Percentiles rank a stretch among this genome's conserved stretches.
These are phyloP conservation scores for Colletotrichum orchidophilum DNA, from an alignment of 2,329 filamentous ascomycete genomes.

Conservation along the genomic window DNA sequence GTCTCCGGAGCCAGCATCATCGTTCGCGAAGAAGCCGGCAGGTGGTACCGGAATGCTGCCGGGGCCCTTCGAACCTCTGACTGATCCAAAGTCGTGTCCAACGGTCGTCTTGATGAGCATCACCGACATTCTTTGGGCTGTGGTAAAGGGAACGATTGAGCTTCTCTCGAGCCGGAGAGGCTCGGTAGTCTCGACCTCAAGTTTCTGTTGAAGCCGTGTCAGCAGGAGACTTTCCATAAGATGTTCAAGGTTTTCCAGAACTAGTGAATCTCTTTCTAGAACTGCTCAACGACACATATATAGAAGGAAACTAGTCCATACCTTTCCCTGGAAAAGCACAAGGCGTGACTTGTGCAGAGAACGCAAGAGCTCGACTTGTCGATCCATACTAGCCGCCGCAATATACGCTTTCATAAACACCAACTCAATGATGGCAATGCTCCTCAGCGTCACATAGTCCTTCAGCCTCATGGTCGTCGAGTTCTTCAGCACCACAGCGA, in stretches of 20 bases:
- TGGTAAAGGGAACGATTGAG: not conserved
- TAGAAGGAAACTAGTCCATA: not conserved
- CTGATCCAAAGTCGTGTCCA: not conserved
- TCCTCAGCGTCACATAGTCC: not conserved
- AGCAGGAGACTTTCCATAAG: too few species aligned
- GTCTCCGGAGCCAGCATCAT: not conserved
- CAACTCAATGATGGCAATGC: not conserved
- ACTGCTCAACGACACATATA: too few species aligned
- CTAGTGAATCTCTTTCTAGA: too few species aligned
- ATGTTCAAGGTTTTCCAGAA: too few species aligned
- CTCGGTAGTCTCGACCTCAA: not conserved
- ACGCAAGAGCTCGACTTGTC: not conserved
- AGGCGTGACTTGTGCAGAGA: not conserved
- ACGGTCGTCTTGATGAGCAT: not conserved
- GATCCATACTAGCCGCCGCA: not conserved
- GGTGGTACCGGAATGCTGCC: not conserved
- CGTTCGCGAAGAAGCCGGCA: not conserved
- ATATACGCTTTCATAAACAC: not conserved
- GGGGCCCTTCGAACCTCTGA: not conserved
- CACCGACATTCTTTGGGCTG: not conserved
- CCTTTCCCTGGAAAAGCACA: not conserved
- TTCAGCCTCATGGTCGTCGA: not conserved
- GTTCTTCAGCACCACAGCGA: not conserved
- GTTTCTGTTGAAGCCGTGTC: too few species aligned
- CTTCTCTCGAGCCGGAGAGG: not conserved